Percentiles rank a stretch among this genome's conserved stretches.
phyloP scores from a whole-genome alignment of 192 early-diverging fungal species.

The Dissophora globulifera region DNA sequence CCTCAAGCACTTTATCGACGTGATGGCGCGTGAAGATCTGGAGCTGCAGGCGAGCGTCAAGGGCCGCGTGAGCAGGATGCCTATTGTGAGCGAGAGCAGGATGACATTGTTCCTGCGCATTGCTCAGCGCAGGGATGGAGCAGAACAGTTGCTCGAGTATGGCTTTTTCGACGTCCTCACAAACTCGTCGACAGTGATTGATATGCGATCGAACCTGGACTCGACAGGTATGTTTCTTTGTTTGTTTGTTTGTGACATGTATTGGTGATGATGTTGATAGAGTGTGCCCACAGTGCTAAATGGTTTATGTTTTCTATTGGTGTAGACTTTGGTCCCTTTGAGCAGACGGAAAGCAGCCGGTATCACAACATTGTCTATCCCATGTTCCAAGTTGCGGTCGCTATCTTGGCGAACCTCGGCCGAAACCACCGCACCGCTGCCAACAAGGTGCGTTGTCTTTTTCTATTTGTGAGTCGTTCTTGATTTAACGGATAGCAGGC shows the following conservation, averaged over 20 bases:
- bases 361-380: constrained; percentile 54
- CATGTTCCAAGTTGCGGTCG: constrained; percentile 47
- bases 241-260: too few relatives aligned
- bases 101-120: constrained; percentile 86
- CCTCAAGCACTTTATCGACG: constrained; percentile 64
- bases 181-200: constrained; percentile 43
- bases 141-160: constrained; percentile 80
- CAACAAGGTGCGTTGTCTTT: constrained; percentile 31
- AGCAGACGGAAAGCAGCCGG: constrained; percentile 46
- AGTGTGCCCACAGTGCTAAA: not conserved
- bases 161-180: constrained; percentile 81
- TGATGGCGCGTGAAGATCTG: constrained; percentile 70
- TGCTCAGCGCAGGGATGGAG: constrained; percentile 75
- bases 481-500: too few relatives aligned
- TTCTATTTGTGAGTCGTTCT: too few relatives aligned
- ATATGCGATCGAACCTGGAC: constrained; percentile 50
- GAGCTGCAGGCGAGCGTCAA: constrained; percentile 66
- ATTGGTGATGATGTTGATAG: not conserved
- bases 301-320: not conserved
- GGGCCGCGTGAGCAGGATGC: constrained; percentile 44
- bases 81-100: constrained; percentile 81
- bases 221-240: constrained; percentile 22
- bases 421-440: constrained; percentile 49
- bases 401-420: constrained; percentile 47
- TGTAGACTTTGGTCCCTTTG: constrained; percentile 46